Evolutionary conservation across 2,329 filamentous ascomycete species (phyloP), one percentile per base, ranked within the genome.

Genomic region (Cladophialophora bantiana): DNA sequence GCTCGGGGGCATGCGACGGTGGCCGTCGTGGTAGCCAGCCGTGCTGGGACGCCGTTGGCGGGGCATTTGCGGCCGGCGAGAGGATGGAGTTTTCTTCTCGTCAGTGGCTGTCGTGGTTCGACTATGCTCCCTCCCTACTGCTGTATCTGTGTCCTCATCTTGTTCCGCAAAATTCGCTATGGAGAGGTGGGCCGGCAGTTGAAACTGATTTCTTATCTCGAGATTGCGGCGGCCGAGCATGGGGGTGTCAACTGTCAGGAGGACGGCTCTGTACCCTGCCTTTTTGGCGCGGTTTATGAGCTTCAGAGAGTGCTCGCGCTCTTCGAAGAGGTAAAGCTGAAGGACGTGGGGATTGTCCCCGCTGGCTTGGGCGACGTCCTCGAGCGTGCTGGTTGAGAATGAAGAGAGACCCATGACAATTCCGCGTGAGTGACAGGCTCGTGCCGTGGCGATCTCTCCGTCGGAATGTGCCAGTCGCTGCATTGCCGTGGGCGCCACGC

Each of bases 1-100:
- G 76, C 90, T 94, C 1, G 95, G 94, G 42, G 97, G 90, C 18
- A 65, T 52, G 6, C 70, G 62, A 48, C 59, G 60, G 20, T 62
- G 18, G 10, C 66, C 68, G 64, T 71, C 62, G 20, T 61, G 59
- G 52, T 68, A 67, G n/a, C 67, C 67, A 7, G 60, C 56, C 35
- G 53, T 36, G 50, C 55, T 65, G 55, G 55, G 40, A 20, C 59
- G 61, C 35, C 54, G 60, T 45, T 59, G 38, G 15, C 57, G 57
- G 7, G 31, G 53, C 32, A 53, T 59, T 40, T 53, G 53, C 20
- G 62, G 59, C 15, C 61, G 61, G 18, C 52, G 65, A 13, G 32
- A 32, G 15, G 58, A 57, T 7, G 64, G 50, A 13, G 64, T 56
- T 31, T 58, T 63, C 38, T 50, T 56, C 36, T 56, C 50, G 58